phyloP scores from a whole-genome alignment of 1,284 basidiomycete genomes.

The Malassezia restricta region DNA sequence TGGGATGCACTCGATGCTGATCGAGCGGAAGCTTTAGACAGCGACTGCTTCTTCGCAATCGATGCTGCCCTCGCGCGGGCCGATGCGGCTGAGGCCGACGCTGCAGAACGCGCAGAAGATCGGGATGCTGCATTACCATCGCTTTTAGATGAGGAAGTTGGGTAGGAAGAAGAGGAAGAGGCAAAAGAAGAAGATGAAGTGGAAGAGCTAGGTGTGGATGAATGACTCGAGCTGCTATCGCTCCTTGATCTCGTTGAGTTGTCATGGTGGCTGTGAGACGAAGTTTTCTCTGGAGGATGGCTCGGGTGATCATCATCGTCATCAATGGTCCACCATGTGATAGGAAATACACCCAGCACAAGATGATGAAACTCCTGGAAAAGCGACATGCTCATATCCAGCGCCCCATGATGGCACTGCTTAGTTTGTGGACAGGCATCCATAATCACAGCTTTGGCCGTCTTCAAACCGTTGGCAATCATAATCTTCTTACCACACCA shows the following conservation, averaged over 20 bases:
- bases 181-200: no score
- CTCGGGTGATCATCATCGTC: constrained; percentile 4
- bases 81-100: constrained; percentile 16
- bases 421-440: constrained; percentile 36
- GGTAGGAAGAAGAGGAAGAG: no score
- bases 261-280: constrained; percentile 9
- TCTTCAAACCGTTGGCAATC: constrained; percentile 28
- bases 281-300: constrained; percentile 4
- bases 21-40: neutral
- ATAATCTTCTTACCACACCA: constrained; percentile 34
- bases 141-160: neutral
- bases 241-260: neutral
- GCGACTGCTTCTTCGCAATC: constrained; percentile 7
- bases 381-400: constrained; percentile 36
- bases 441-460: constrained; percentile 23
- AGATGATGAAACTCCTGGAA: constrained; percentile 27
- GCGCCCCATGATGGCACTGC: constrained; percentile 30
- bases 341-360: constrained; percentile 27
- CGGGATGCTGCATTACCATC: constrained; percentile 20
- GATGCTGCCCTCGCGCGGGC: constrained; percentile 22
- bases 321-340: constrained; percentile 29
- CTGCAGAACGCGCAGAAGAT: constrained; percentile 21
- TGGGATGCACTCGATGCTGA: neutral
- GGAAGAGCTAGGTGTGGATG: constrained; percentile 1
- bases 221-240: neutral